A percentile compares a stretch with the other conserved stretches of the same genome.
These are phyloP conservation scores for Coleophoma eucalyptorum DNA, from an alignment of 2,329 filamentous ascomycete genomes.

Conservation along the genomic window DNA sequence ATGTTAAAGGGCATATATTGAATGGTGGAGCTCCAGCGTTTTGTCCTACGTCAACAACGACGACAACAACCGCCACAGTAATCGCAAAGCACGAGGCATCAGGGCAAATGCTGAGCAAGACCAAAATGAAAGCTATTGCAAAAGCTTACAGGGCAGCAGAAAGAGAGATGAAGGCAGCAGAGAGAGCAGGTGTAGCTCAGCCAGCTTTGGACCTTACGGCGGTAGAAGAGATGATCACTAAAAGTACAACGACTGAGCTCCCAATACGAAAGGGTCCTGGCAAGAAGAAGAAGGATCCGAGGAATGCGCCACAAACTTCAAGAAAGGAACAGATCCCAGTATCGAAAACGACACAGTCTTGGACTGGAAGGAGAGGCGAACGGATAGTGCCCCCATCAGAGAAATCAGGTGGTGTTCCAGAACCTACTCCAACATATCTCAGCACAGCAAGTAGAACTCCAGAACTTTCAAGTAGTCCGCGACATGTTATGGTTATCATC, in stretches of 20 bases:
- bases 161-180: not conserved
- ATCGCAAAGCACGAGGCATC: too few species aligned
- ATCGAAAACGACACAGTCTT: not conserved
- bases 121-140: not conserved
- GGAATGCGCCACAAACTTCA: not conserved
- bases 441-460: not conserved
- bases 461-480: constrained; percentile 37
- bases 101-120: not conserved
- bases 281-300: not conserved
- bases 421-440: not conserved
- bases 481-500: constrained; percentile 74
- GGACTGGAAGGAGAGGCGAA: not conserved
- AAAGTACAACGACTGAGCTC: not conserved
- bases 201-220: not conserved
- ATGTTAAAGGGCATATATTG: too few species aligned
- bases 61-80: too few species aligned
- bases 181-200: not conserved
- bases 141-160: not conserved
- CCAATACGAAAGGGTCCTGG: not conserved
- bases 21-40: too few species aligned
- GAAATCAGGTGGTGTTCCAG: not conserved
- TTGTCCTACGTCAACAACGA: too few species aligned
- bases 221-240: not conserved
- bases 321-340: not conserved
- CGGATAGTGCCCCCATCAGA: not conserved